A percentile compares a stretch with the other conserved stretches of the same genome.
Evolutionary conservation across 1,139 yeast genomes (phyloP).

Genomic region (Yamadazyma sp.): DNA sequence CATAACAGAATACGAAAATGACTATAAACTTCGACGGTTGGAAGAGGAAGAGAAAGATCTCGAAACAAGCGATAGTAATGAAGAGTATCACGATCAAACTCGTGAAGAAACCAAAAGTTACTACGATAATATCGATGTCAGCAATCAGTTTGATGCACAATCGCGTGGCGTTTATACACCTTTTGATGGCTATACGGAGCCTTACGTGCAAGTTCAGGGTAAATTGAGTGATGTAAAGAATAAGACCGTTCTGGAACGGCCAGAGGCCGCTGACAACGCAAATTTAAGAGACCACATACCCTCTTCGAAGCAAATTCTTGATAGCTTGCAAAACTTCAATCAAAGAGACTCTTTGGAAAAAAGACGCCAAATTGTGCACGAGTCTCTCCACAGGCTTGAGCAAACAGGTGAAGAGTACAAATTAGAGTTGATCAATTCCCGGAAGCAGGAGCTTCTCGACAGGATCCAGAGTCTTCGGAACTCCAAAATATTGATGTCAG

Average conservation of each 20-base stretch:
- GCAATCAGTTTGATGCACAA: slow-evolving; percentile 6
- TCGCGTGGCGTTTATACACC: slow-evolving; percentile 5
- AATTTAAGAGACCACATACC: background rate
- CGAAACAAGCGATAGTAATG: slow-evolving; percentile 3
- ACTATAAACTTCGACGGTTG: background rate
- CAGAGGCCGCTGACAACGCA: background rate
- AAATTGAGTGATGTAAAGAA: slow-evolving; percentile 13
- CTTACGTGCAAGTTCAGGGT: slow-evolving; percentile 12
- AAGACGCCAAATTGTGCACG: slow-evolving; percentile 23
- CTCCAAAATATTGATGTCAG: slow-evolving; percentile 26
- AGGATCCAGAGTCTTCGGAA: slow-evolving; percentile 26
- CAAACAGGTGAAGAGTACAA: slow-evolving; percentile 12
- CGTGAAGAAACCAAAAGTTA: slow-evolving; percentile 7
- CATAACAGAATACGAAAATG: slow-evolving; percentile 16
- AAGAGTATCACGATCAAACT: background rate
- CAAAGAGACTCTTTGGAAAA: slow-evolving; percentile 15
- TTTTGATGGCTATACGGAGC: slow-evolving; percentile 8
- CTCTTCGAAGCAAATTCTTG: background rate
- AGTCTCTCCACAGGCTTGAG: slow-evolving; percentile 20
- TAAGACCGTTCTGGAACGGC: slow-evolving; percentile 2
- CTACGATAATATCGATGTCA: slow-evolving; percentile 8
- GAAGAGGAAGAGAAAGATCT: slow-evolving; percentile 8
- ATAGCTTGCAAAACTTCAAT: background rate
- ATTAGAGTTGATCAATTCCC: slow-evolving; percentile 1
- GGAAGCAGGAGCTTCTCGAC: slow-evolving; percentile 21